Evolutionary conservation across 2,329 filamentous ascomycete species (phyloP), one percentile per base, ranked within the genome.

Genomic region (Colletotrichum sp.): DNA sequence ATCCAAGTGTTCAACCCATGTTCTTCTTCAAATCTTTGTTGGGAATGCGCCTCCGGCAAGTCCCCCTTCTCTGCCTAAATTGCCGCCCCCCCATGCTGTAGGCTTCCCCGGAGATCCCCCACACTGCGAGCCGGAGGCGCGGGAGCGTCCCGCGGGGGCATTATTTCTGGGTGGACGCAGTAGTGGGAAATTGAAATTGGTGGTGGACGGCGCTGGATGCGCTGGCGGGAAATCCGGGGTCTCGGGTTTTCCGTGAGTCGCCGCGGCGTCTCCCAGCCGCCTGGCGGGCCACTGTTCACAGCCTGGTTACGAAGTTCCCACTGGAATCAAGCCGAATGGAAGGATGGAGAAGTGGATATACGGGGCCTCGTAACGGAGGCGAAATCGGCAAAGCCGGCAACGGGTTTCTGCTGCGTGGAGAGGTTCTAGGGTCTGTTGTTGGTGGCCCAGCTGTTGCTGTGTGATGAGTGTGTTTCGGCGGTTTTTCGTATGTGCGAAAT

Each of bases 61-160:
- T 75, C 63, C 68, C 28, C 15, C 19, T 57, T 30, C 30, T 34
- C 19, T 52, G 44, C 61, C n/a, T 27, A 11, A 32, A 36, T 48
- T 36, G 44, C n/a, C 44, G n/a, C 44, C 44, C 11, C 39, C 44
- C 44, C 44, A 52, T 12, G n/a, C 15, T 39, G 63, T 11, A 44
- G 70, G 70, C 34, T 67, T 44, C 60, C 72, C 67, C 74, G 74
- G 71, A 76, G 60, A 70, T 71, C 74, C 71, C 74, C 71, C 71
- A 74, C 71, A 71, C 25, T 28, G 22, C n/a, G 19, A 59, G 65
- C 36, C 71, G 71, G 57, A 66, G 60, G 36, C 52, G 52, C 48
- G 71, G 66, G 61, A 71, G 60, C 61, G 22, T 68, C 55, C 52
- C 71, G 64, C 27, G 39, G 61, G 74, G 71, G 16, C 12, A 19